Evolutionary conservation across 345 rosid species (phyloP).

Genomic region (Brassica incana): DNA sequence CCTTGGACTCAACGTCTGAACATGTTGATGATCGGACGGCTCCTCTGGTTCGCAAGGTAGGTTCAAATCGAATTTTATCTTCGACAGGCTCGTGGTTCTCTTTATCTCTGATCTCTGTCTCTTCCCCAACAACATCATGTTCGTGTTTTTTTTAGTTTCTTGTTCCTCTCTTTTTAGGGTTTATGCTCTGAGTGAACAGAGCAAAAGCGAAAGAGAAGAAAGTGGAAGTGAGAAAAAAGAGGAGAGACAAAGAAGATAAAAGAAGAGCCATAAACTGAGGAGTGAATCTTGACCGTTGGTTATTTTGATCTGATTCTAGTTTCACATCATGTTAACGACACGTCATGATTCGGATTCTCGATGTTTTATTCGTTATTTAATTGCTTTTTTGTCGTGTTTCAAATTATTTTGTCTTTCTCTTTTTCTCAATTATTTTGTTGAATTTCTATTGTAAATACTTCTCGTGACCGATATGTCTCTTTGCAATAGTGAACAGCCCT

Average conservation of each 20-base stretch:
- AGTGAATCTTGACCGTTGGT: constrained; percentile 55
- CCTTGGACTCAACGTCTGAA: not conserved
- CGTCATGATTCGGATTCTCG: constrained; percentile 33
- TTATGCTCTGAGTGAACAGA: constrained; percentile 27
- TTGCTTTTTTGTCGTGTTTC: constrained; percentile 3
- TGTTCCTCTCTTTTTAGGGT: not conserved
- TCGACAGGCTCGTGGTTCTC: constrained; percentile 68
- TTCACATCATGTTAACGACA: not conserved
- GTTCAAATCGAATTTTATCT: constrained; percentile 53
- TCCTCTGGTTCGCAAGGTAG: constrained; percentile 35
- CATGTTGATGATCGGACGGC: constrained; percentile 39
- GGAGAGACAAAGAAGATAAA: constrained; percentile 44
- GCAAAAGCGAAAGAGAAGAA: constrained; percentile 21
- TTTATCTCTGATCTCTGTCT: constrained; percentile 67
- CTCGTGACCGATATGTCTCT: constrained; percentile 11
- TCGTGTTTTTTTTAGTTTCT: not conserved
- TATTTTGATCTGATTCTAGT: constrained; percentile 20
- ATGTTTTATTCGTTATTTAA: constrained; percentile 19
- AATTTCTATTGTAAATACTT: not conserved
- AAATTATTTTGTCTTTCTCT: not conserved
- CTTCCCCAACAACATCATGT: constrained; percentile 71
- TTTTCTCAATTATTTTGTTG: not conserved
- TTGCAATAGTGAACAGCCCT: constrained; percentile 2
- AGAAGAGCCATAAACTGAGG: constrained; percentile 57
- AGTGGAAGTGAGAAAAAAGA: constrained; percentile 33